A percentile compares a stretch with the other conserved stretches of the same genome.
phyloP scores from a whole-genome alignment of 23 red algal species.

The Gracilariopsis chorda region DNA sequence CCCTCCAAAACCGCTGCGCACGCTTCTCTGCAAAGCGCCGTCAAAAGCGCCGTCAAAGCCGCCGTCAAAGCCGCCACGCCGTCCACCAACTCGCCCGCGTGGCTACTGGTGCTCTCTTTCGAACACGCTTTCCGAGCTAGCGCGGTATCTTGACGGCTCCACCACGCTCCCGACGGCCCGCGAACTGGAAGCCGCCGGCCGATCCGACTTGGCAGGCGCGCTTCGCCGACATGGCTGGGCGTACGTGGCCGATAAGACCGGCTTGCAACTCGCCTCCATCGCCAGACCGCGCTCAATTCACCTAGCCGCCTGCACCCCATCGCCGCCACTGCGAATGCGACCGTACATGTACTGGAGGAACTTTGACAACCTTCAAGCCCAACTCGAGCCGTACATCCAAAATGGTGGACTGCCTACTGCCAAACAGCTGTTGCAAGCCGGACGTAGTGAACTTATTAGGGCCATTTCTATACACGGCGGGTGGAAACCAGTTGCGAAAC shows the following conservation, averaged over 20 bases:
- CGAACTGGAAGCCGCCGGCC: slow-evolving; percentile 9
- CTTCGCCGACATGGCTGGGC: slow-evolving; percentile 24
- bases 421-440: not conserved
- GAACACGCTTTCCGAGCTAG: not conserved
- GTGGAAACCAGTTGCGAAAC: not conserved
- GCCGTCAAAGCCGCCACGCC: not conserved
- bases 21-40: too few relatives aligned
- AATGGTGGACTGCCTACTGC: not conserved
- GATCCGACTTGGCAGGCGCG: not conserved
- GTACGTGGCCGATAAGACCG: not conserved
- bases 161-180: not conserved
- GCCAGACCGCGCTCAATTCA: not conserved
- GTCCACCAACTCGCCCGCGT: not conserved
- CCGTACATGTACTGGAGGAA: slow-evolving; percentile 28
- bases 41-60: too few relatives aligned
- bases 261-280: not conserved
- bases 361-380: not conserved
- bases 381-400: not conserved
- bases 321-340: slow-evolving; percentile 7
- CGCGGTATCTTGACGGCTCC: not conserved
- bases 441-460: not conserved
- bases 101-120: not conserved
- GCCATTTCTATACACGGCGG: slow-evolving; percentile 24
- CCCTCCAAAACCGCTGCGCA: too few relatives aligned
- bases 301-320: not conserved